Evolutionary conservation across 139 green algal species (phyloP).

Genomic region (Pleodorina starrii): DNA sequence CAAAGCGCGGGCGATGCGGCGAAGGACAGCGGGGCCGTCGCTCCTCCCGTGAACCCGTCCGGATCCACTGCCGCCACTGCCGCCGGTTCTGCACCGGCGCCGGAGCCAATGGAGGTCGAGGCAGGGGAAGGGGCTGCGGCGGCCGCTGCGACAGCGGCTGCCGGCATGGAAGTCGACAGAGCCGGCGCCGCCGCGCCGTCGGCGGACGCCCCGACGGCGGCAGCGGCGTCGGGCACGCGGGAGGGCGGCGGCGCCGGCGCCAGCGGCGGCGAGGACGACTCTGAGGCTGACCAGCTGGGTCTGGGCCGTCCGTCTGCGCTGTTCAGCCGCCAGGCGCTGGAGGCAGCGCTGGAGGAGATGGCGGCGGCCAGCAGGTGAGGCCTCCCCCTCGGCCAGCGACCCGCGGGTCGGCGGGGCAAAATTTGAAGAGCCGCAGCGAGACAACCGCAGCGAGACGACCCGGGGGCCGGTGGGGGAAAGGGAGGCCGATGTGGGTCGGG

Average conservation of each 20-base stretch:
- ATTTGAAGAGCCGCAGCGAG: too few species aligned
- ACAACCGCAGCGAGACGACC: neutral
- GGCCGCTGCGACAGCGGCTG: too few species aligned
- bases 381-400: too few species aligned
- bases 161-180: too few species aligned
- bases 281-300: slow-evolving; percentile 21
- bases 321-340: slow-evolving; percentile 33
- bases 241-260: neutral
- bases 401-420: too few species aligned
- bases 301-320: slow-evolving; percentile 24
- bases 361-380: neutral
- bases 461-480: neutral
- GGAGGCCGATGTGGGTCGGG: too few species aligned
- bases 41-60: too few species aligned
- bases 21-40: too few species aligned
- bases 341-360: neutral
- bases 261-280: neutral
- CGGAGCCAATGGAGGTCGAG: neutral
- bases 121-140: too few species aligned
- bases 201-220: too few species aligned
- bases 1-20: too few species aligned
- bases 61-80: neutral
- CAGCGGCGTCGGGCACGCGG: neutral
- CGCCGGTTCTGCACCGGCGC: neutral
- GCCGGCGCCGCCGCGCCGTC: too few species aligned